Conservation (phyloP, 2,329 filamentous ascomycete genomes). For the Alternaria sp. region DNA sequence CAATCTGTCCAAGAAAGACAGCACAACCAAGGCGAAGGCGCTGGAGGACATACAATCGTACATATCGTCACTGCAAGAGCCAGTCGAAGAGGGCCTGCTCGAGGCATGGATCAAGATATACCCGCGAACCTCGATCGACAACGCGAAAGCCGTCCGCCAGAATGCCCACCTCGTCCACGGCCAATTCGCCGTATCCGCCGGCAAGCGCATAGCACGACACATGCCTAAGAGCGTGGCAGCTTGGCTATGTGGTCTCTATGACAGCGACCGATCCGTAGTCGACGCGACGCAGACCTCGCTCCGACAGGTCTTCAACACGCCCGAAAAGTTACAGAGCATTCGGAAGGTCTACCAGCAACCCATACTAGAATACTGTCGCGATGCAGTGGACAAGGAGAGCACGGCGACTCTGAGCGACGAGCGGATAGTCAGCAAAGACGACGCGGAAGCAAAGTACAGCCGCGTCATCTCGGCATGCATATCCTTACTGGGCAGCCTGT, state of each 20-base stretch:
- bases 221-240: slow-evolving; percentile 79
- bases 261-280: slow-evolving; percentile 78
- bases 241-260: slow-evolving; percentile 91
- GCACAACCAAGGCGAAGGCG: slow-evolving; percentile 87
- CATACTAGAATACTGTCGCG: slow-evolving; percentile 81
- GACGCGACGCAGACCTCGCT: slow-evolving; percentile 80
- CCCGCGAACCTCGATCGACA: slow-evolving; percentile 88
- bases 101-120: slow-evolving; percentile 90
- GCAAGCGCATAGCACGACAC: slow-evolving; percentile 83
- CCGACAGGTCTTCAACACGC: slow-evolving; percentile 74
- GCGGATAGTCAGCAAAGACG: slow-evolving; percentile 80
- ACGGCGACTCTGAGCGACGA: slow-evolving; percentile 86
- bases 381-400: slow-evolving; percentile 79
- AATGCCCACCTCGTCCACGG: slow-evolving; percentile 79
- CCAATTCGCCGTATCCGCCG: slow-evolving; percentile 62
- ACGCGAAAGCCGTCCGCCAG: slow-evolving; percentile 84
- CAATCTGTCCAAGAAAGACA: slow-evolving; percentile 90
- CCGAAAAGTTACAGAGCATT: slow-evolving; percentile 78
- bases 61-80: slow-evolving; percentile 64
- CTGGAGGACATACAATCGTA: slow-evolving; percentile 81
- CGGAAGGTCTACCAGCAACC: slow-evolving; percentile 81
- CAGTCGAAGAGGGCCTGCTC: slow-evolving; percentile 80
- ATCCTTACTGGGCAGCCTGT: slow-evolving; percentile 60
- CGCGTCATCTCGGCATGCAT: slow-evolving; percentile 72
- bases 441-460: slow-evolving; percentile 83